Conservation (phyloP, 192 early-diverging fungal species). For the Phlyctochytrium planicorne region DNA sequence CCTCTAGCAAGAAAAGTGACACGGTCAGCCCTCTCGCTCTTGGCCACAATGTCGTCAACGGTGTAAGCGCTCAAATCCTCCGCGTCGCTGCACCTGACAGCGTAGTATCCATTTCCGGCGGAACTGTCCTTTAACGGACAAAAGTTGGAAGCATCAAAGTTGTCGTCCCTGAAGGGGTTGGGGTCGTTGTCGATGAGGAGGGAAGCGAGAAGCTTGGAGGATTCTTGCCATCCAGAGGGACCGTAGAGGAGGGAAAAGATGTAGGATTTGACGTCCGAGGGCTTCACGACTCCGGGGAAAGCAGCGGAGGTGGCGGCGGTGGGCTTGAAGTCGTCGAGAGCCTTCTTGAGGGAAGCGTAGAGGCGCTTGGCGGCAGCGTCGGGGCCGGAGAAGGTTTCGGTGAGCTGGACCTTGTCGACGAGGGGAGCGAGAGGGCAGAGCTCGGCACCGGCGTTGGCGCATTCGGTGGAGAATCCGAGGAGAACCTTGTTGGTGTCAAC, state of each 20-base stretch:
- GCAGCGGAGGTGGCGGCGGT: slow-evolving; percentile 13
- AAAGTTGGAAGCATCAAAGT: too few species aligned
- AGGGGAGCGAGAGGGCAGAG: slow-evolving; percentile 26
- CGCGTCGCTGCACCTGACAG: slow-evolving; percentile 18
- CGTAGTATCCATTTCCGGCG: background rate
- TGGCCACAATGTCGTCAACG: background rate
- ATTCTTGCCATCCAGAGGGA: slow-evolving; percentile 3
- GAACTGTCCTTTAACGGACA: slow-evolving; percentile 3
- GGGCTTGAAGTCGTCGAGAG: background rate
- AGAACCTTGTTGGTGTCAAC: slow-evolving; percentile 14
- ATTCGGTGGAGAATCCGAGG: slow-evolving; percentile 21
- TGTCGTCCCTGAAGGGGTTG: too few species aligned
- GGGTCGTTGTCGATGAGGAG: too few species aligned
- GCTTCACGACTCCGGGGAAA: background rate
- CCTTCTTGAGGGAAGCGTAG: background rate
- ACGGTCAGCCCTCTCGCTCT: background rate
- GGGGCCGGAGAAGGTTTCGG: slow-evolving; percentile 3
- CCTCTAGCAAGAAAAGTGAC: background rate
- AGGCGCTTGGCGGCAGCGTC: background rate
- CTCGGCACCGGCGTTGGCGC: slow-evolving; percentile 28
- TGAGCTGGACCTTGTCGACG: background rate
- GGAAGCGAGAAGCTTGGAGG: background rate
- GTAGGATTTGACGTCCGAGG: background rate
- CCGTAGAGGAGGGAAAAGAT: background rate
- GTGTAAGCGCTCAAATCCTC: background rate